phyloP scores from a whole-genome alignment of 345 rosid species.

The Rubroshorea leprosula region DNA sequence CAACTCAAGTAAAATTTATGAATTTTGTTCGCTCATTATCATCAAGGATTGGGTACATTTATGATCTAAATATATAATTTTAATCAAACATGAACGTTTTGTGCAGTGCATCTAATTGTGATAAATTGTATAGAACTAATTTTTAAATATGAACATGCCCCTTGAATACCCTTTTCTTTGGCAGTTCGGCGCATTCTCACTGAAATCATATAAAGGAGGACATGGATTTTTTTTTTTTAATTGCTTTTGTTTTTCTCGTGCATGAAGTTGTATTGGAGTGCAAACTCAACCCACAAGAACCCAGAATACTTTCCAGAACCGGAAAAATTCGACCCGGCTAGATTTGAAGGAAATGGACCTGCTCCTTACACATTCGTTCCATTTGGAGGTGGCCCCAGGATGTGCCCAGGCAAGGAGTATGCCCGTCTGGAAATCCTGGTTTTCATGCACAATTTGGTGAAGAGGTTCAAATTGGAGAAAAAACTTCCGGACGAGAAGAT shows the following conservation, averaged over 20 bases:
- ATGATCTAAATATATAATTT: too few relatives aligned
- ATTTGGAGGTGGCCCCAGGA: slow-evolving; percentile 46
- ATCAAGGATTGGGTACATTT: too few relatives aligned
- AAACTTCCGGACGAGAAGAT: slow-evolving; percentile 28
- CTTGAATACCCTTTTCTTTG: too few relatives aligned
- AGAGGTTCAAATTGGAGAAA: slow-evolving; percentile 40
- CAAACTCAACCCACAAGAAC: slow-evolving; percentile 32
- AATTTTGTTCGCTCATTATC: too few relatives aligned
- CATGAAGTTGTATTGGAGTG: slow-evolving; percentile 39
- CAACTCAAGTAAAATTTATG: too few relatives aligned
- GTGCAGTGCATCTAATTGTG: too few relatives aligned
- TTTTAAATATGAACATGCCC: too few relatives aligned
- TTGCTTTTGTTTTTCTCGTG: background rate
- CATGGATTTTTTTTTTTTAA: background rate
- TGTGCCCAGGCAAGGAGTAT: slow-evolving; percentile 47
- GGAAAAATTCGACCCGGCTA: slow-evolving; percentile 34
- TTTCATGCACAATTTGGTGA: slow-evolving; percentile 38
- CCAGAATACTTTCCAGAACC: slow-evolving; percentile 37
- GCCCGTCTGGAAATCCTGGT: slow-evolving; percentile 38
- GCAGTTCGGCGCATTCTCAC: too few relatives aligned
- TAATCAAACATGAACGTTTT: too few relatives aligned
- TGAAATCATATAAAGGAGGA: too few relatives aligned
- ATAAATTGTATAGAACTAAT: too few relatives aligned
- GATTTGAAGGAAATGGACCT: slow-evolving; percentile 40
- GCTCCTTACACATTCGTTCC: slow-evolving; percentile 40